These are phyloP conservation scores for Lupinus albus DNA, from an alignment of 306 rosid species.

Conservation along the genomic window DNA sequence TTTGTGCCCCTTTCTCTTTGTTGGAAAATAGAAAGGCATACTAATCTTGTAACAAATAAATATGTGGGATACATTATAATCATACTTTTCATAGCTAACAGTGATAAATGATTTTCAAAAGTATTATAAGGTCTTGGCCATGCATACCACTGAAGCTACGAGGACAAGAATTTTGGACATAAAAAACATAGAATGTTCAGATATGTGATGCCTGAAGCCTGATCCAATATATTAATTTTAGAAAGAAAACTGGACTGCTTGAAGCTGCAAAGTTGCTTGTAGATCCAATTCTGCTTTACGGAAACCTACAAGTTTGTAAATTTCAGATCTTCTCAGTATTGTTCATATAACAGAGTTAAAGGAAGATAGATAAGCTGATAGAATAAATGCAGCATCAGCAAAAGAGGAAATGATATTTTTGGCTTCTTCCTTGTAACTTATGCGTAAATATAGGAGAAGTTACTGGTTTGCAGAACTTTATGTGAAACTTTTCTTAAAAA, in stretches of 20 bases:
- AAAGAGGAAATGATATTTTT: too few species aligned
- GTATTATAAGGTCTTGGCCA: constrained; percentile 19
- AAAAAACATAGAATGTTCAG: too few species aligned
- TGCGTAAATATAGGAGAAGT: too few species aligned
- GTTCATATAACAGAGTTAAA: background rate
- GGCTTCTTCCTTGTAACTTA: too few species aligned
- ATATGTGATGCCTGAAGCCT: too few species aligned
- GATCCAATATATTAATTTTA: background rate
- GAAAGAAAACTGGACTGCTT: background rate
- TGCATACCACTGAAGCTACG: constrained; percentile 1
- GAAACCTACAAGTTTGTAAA: background rate
- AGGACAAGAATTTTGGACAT: constrained; percentile 15
- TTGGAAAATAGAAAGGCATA: constrained; percentile 21
- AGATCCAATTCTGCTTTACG: constrained; percentile 9
- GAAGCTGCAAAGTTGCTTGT: constrained; percentile 8
- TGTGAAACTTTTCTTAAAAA: too few species aligned
- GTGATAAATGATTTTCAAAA: constrained; percentile 11
- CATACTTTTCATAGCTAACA: background rate
- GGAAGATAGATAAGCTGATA: too few species aligned
- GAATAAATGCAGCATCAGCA: too few species aligned
- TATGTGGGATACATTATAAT: background rate
- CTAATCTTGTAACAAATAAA: constrained; percentile 9
- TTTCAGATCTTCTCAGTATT: background rate
- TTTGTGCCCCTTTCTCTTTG: constrained; percentile 3
- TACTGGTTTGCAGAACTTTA: too few species aligned